Conservation (phyloP, 2,329 filamentous ascomycete species). For the Trichoderma polysporum region DNA sequence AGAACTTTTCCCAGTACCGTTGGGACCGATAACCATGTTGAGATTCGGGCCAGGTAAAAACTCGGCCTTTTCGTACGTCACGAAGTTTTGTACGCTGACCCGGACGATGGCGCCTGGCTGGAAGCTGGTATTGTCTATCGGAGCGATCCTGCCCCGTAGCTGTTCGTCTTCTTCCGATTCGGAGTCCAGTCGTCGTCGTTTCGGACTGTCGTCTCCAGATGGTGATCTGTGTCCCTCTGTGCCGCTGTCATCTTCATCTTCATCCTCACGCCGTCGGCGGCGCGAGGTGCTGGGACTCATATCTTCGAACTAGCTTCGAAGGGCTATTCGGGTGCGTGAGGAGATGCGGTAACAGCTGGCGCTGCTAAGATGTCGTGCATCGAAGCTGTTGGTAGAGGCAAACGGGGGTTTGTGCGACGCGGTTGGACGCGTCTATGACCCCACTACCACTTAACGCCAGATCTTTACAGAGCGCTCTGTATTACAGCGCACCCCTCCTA, state of each 20-base stretch:
- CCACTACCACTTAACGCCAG: slow-evolving; percentile 20
- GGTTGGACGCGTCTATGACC: slow-evolving; percentile 16
- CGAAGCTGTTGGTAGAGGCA: background rate
- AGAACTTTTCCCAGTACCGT: slow-evolving; percentile 96
- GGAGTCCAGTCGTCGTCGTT: slow-evolving; percentile 38
- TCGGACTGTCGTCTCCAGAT: slow-evolving; percentile 33
- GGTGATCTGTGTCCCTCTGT: slow-evolving; percentile 26
- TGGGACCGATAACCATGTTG: slow-evolving; percentile 99
- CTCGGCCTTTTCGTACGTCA: slow-evolving; percentile 90
- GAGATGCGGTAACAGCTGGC: background rate
- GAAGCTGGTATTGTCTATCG: slow-evolving; percentile 39
- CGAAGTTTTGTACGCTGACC: slow-evolving; percentile 83
- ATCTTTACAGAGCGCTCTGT: background rate
- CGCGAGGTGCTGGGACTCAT: slow-evolving; percentile 36
- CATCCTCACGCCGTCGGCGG: slow-evolving; percentile 46
- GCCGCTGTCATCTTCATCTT: slow-evolving; percentile 33
- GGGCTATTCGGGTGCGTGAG: background rate
- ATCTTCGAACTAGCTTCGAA: slow-evolving; percentile 6
- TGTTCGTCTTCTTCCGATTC: slow-evolving; percentile 25
- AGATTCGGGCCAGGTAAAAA: slow-evolving; percentile 88
- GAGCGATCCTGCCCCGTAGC: slow-evolving; percentile 7
- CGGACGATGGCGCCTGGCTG: slow-evolving; percentile 85
- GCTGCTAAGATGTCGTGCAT: background rate
- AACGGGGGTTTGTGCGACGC: slow-evolving; percentile 2
- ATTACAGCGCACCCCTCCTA: no score